phyloP scores from a whole-genome alignment of 1,284 basidiomycete genomes.

The Heliocybe sulcata region DNA sequence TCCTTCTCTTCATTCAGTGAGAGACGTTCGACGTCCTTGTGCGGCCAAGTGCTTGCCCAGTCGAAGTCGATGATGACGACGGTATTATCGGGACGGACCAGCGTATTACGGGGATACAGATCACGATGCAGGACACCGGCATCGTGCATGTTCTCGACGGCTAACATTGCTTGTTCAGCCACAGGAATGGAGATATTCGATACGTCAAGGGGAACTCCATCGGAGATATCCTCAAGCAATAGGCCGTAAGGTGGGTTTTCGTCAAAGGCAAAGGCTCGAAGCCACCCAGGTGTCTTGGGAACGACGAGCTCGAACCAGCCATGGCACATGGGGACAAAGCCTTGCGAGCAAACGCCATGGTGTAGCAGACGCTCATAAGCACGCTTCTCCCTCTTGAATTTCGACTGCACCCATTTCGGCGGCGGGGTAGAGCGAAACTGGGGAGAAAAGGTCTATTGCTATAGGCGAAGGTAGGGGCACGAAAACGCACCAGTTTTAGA shows the following conservation, averaged over 20 bases:
- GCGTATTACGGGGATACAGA: not conserved
- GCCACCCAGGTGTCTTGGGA: not conserved
- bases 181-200: not conserved
- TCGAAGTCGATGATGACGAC: not conserved
- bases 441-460: not conserved
- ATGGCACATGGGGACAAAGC: constrained; percentile 8
- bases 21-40: not conserved
- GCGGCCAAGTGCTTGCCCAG: not conserved
- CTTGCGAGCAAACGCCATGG: constrained; percentile 5
- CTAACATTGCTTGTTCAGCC: not conserved
- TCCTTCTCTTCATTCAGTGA: not conserved
- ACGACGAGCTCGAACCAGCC: constrained; percentile 6
- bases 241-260: not conserved
- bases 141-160: not conserved
- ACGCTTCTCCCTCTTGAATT: constrained; percentile 4
- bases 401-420: not conserved
- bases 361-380: constrained; percentile 10
- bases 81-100: not conserved
- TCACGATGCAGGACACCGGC: not conserved
- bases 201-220: not conserved
- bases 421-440: not conserved
- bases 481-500: not conserved
- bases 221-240: not conserved
- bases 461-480: not conserved
- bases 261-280: not conserved